Conservation (phyloP, 2,329 filamentous ascomycete species). For the Pyrenochaeta sp. region DNA sequence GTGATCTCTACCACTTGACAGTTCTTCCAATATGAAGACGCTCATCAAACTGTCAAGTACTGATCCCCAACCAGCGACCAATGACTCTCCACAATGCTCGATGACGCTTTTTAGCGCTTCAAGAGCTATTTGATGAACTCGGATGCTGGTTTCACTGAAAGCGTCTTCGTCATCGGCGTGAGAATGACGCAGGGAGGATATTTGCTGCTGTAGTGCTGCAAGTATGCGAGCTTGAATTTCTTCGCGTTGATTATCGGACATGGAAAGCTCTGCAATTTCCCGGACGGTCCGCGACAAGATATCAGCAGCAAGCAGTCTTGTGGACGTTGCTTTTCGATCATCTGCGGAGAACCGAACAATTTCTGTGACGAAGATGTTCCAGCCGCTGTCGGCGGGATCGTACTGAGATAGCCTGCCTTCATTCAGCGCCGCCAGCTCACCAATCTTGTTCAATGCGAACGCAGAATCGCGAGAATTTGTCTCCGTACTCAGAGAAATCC, state of each 20-base stretch:
- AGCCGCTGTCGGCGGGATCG: constrained; percentile 74
- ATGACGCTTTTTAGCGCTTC: constrained; percentile 83
- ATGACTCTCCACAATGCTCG: constrained; percentile 85
- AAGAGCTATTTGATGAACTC: constrained; percentile 81
- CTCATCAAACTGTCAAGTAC: constrained; percentile 86
- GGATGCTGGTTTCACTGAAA: constrained; percentile 71
- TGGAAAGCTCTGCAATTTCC: constrained; percentile 61
- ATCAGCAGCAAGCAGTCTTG: constrained; percentile 60
- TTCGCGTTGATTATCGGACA: constrained; percentile 52
- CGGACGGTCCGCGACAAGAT: constrained; percentile 59
- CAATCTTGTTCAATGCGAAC: constrained; percentile 59
- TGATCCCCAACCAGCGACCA: constrained; percentile 84
- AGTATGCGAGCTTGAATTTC: constrained; percentile 77
- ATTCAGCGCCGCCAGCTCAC: constrained; percentile 56
- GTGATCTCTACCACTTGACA: too few species aligned
- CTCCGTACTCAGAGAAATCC: constrained; percentile 50
- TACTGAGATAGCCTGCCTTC: constrained; percentile 71
- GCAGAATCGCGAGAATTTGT: constrained; percentile 55
- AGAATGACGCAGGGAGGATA: constrained; percentile 64
- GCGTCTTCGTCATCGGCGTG: constrained; percentile 63
- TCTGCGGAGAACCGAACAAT: constrained; percentile 60
- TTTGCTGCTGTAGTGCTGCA: constrained; percentile 69
- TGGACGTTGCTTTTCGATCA: constrained; percentile 49
- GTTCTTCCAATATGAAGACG: constrained; percentile 65
- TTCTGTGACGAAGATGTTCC: constrained; percentile 70